These are phyloP conservation scores for Filosporella fistucella DNA, from an alignment of 495 filamentous ascomycete species.

Conservation along the genomic window DNA sequence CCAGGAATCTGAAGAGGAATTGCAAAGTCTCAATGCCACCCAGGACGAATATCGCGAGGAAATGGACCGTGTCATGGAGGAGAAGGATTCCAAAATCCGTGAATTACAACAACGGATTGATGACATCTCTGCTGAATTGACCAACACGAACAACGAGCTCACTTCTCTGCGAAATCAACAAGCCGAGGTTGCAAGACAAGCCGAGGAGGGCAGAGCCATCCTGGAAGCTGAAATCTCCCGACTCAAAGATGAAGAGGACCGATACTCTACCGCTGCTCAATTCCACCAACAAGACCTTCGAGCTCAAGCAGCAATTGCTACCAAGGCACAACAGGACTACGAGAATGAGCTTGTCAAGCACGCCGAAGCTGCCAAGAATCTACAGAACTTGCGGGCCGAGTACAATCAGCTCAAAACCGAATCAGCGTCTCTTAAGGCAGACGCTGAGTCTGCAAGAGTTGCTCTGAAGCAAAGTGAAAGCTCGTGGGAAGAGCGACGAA, in stretches of 20 bases:
- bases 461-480: constrained; percentile 75
- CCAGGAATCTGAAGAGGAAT: constrained; percentile 81
- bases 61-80: constrained; percentile 64
- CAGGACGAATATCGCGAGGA: constrained; percentile 84
- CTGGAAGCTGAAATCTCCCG: constrained; percentile 73
- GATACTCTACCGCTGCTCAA: constrained; percentile 67
- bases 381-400: constrained; percentile 74
- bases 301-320: constrained; percentile 87
- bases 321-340: constrained; percentile 90
- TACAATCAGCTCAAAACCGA: constrained; percentile 77
- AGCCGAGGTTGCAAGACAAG: constrained; percentile 62
- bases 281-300: constrained; percentile 88
- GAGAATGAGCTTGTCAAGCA: constrained; percentile 92
- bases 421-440: constrained; percentile 61
- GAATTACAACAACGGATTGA: constrained; percentile 78
- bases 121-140: constrained; percentile 76
- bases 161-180: constrained; percentile 71
- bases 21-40: constrained; percentile 71
- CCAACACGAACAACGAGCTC: constrained; percentile 73
- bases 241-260: constrained; percentile 80
- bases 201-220: constrained; percentile 73
- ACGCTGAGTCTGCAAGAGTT: constrained; percentile 76
- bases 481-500: constrained; percentile 78
- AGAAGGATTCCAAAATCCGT: constrained; percentile 70
- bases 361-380: constrained; percentile 79